Percentiles rank a stretch among this genome's conserved stretches.
Conservation (phyloP, 2,329 filamentous ascomycete genomes). For the Cladorrhinum sp. region DNA sequence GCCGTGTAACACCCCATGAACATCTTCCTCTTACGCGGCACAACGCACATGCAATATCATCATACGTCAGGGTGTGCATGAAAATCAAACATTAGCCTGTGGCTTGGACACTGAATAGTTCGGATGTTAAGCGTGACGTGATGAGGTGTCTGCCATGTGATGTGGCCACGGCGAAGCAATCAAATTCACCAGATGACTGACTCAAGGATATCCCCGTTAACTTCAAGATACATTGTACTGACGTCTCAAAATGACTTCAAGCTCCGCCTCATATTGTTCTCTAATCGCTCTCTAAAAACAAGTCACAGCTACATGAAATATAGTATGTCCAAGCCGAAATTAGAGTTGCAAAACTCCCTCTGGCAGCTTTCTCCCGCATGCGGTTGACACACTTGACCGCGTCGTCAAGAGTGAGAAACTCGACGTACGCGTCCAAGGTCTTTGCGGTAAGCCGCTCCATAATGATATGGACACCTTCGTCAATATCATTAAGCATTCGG, state of each 20-base stretch:
- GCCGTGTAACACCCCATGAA: not conserved
- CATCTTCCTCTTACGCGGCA: no score
- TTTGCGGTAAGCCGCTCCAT: slow-evolving; percentile 63
- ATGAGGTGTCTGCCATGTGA: not conserved
- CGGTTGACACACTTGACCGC: slow-evolving; percentile 53
- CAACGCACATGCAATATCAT: not conserved
- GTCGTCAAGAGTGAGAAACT: slow-evolving; percentile 52
- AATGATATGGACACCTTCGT: slow-evolving; percentile 60
- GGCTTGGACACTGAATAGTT: not conserved
- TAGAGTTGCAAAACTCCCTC: no score
- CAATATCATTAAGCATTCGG: slow-evolving; percentile 50
- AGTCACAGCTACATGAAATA: no score
- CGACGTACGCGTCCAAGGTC: slow-evolving; percentile 60
- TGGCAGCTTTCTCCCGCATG: slow-evolving; percentile 35
- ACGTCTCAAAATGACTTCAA: no score
- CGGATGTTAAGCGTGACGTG: not conserved
- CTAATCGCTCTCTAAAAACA: no score
- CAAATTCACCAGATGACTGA: no score
- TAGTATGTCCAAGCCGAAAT: no score
- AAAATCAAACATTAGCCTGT: not conserved
- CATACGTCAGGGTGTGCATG: not conserved
- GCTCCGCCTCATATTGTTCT: no score
- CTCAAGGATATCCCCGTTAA: no score
- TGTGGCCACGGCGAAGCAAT: not conserved
- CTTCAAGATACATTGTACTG: no score